Evolutionary conservation across 257 asterid genomes (phyloP), one percentile per base, ranked within the genome.

Genomic region (Apocynum venetum): DNA sequence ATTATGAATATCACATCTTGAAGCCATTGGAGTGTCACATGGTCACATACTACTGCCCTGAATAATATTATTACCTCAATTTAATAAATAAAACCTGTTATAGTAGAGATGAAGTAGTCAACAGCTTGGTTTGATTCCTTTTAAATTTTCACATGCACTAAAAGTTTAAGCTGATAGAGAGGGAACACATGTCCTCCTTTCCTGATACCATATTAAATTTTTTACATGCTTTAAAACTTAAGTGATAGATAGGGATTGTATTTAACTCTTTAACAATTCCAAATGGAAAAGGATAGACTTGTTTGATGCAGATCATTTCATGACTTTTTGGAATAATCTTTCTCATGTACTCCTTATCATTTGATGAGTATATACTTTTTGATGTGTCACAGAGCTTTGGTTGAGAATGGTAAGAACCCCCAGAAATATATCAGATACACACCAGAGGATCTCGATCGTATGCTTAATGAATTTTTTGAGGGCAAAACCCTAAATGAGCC

Each of bases 391-490:
- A 96, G 99, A 89, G 83, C 97, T 72, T 86, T 96, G 92, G 97
- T 96, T 77, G 97, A 93, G 87, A 89, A 81, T 41, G 97, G 96
- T 14, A 96, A 96, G 90, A 93, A 86, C 80, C 95, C 98, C 38
- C 98, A 96, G 89, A 96, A 93, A 83, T 96, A 96, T 85, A 91
- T 96, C 85, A 88, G 97, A 83, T 96, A 89, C 92, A 91, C 89
- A 2, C 95, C 98, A 0, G 99, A 96, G 86, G 99, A 93, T 93
- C 98, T 96, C 36, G 99, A 96, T 71, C 96, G 84, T 56, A 96
- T 96, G 99, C 98, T 96, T 41, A 92, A 97, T 46, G 99, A 96
- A 82, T 96, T 96, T 78, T 96, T 96, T n/a, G 98, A 96, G 91
- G 99, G 99, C 1, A 93, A 89, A 88, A 90, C 96, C 73, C 81